Conservation (phyloP, 1,284 basidiomycete genomes). For the Abortiporus biennis region DNA sequence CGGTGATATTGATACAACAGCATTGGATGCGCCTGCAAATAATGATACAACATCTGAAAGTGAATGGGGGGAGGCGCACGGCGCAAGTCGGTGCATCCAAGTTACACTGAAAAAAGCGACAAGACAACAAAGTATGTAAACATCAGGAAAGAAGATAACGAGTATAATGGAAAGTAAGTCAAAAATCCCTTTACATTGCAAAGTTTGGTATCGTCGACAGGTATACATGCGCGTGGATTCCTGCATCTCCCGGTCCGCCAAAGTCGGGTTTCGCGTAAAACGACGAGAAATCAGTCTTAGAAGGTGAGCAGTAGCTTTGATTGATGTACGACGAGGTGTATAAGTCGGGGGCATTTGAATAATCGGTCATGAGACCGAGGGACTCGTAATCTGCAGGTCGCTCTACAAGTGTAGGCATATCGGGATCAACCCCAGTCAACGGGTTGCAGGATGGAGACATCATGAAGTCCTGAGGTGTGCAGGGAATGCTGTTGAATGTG, state of each 20-base stretch:
- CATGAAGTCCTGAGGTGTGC: conserved; percentile 22
- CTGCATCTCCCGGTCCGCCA: conserved; percentile 2
- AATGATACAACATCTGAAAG: conserved; percentile 8
- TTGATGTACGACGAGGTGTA: background rate
- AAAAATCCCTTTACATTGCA: conserved; percentile 6
- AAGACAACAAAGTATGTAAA: background rate
- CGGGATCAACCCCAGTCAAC: background rate
- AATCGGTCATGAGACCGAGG: background rate
- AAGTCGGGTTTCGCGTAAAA: conserved; percentile 9
- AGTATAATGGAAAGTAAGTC: too few relatives aligned
- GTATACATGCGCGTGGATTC: conserved; percentile 1
- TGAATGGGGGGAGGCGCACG: background rate
- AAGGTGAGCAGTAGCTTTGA: background rate
- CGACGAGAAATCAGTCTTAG: conserved; percentile 8
- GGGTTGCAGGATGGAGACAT: conserved; percentile 12
- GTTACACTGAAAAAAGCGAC: background rate
- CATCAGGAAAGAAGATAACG: background rate
- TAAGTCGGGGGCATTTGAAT: background rate
- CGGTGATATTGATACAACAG: conserved; percentile 11
- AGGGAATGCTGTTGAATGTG: conserved; percentile 25
- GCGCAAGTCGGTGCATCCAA: background rate
- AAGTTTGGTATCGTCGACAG: conserved; percentile 5
- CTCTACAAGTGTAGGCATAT: background rate
- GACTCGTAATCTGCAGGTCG: background rate
- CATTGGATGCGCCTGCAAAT: background rate